A percentile compares a stretch with the other conserved stretches of the same genome.
phyloP scores from a whole-genome alignment of 2,329 filamentous ascomycete species.

The Penicillium sp. region DNA sequence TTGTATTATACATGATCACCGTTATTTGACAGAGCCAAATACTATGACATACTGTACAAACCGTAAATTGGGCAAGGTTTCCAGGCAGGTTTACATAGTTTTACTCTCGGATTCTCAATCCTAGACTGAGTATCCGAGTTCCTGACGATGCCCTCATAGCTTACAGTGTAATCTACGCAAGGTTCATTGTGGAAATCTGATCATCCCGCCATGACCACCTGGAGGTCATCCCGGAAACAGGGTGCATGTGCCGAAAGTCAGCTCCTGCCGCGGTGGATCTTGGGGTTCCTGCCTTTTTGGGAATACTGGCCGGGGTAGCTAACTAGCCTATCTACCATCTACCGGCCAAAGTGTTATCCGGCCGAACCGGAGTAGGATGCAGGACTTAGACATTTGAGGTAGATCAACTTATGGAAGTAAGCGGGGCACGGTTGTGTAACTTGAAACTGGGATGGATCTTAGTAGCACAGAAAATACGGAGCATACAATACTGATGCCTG shows the following conservation, averaged over 20 bases:
- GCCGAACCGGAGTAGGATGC: background rate
- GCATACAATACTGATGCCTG: background rate
- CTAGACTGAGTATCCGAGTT: no score
- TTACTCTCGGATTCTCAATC: no score
- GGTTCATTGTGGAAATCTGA: background rate
- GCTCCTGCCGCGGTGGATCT: background rate
- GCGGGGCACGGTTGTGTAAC: background rate
- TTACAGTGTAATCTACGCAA: background rate
- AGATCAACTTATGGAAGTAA: background rate
- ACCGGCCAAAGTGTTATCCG: background rate
- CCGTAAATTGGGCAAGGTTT: no score
- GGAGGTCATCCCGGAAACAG: background rate
- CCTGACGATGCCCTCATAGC: no score
- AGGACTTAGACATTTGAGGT: background rate
- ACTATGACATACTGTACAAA: background rate
- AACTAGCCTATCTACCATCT: background rate
- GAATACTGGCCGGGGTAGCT: background rate
- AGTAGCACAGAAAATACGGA: background rate
- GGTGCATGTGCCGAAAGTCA: background rate
- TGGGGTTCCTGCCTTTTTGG: background rate
- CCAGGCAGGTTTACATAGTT: no score
- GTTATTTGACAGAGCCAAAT: background rate
- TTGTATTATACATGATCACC: no score
- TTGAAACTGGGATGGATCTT: background rate
- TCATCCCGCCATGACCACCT: background rate